Base-by-base conservation (phyloP, 2,329 filamentous ascomycete genomes). In the Fusarium dimerum region DNA sequence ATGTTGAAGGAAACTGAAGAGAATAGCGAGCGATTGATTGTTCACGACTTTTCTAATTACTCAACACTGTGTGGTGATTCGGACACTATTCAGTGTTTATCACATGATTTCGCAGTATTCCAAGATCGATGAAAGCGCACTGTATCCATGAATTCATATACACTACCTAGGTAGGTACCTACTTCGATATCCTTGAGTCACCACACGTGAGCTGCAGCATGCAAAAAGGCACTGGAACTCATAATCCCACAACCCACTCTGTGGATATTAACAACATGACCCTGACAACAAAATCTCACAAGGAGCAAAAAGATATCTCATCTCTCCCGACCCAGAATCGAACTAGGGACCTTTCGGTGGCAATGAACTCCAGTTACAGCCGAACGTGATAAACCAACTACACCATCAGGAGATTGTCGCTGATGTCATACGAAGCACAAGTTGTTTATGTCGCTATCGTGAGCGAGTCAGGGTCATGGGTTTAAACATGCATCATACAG, bases 311-410 rank as follows among this genome's bases (percentile, higher is more conserved):
- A 43, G 32, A 17, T 30, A 50, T 47, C 26, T 10, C 32, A 39
- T 32, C 16, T 53, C 49, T 48, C 42, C 39, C 43, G 42, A 52
- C 38, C 52, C 29, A 48, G 42, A 52, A 52, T 49, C 45, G 49
- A 55, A 52, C 45, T 43, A 47, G 39, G 42, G 45, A 41, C 52
- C 45, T 48, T 54, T 54, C 52, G 42, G 52, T 51, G 42, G 48
- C 43, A 50, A 50, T 46, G 45, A 26, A 36, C 36, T 16, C 7
- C 52, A 54, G 45, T 48, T 48, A 45, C 30, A 52, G 42, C 43
- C 45, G 48, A 54, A 43, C 41, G 52, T 51, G 44, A 51, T 48
- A 18, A 54, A 43, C 40, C 30, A 54, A 48, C 36, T 51, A 51
- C 48, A 51, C 48, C 48, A 51, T 51, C 26, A 41, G 41, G 41